A percentile compares a stretch with the other conserved stretches of the same genome.
phyloP scores from a whole-genome alignment of 129 eudicot species.

The Flaveria trinervia region DNA sequence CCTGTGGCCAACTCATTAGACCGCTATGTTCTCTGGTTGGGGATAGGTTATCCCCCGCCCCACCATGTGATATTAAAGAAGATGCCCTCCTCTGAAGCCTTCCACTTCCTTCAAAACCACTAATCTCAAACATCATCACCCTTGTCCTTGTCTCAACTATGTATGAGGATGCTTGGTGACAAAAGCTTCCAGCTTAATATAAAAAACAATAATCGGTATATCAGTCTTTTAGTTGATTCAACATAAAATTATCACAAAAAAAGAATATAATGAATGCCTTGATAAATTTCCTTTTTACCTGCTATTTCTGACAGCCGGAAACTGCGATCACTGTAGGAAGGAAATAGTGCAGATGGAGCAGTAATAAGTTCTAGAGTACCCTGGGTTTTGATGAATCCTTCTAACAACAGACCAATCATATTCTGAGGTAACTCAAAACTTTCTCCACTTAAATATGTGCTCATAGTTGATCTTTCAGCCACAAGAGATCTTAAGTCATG shows the following conservation, averaged over 20 bases:
- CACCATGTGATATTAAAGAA: slow-evolving; percentile 49
- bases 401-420: slow-evolving; percentile 67
- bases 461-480: slow-evolving; percentile 78
- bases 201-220: not conserved
- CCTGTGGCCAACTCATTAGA: slow-evolving; percentile 84
- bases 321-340: slow-evolving; percentile 54
- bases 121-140: slow-evolving; percentile 64
- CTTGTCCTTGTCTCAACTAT: slow-evolving; percentile 78
- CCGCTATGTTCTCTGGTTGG: slow-evolving; percentile 56
- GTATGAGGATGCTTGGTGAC: slow-evolving; percentile 55
- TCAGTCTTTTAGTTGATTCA: not conserved
- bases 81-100: slow-evolving; percentile 63
- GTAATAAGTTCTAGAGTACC: slow-evolving; percentile 65
- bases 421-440: slow-evolving; percentile 67
- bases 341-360: slow-evolving; percentile 68
- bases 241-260: not conserved
- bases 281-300: slow-evolving; percentile 37
- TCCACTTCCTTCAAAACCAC: slow-evolving; percentile 51
- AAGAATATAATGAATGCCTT: no score
- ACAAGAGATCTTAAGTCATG: slow-evolving; percentile 74
- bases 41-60: slow-evolving; percentile 42
- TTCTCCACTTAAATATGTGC: slow-evolving; percentile 69
- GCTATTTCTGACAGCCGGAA: slow-evolving; percentile 54
- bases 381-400: slow-evolving; percentile 76
- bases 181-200: slow-evolving; percentile 49